Evolutionary conservation across 768 basidiomycete species (phyloP).

Genomic region (Tulasnella sp.): DNA sequence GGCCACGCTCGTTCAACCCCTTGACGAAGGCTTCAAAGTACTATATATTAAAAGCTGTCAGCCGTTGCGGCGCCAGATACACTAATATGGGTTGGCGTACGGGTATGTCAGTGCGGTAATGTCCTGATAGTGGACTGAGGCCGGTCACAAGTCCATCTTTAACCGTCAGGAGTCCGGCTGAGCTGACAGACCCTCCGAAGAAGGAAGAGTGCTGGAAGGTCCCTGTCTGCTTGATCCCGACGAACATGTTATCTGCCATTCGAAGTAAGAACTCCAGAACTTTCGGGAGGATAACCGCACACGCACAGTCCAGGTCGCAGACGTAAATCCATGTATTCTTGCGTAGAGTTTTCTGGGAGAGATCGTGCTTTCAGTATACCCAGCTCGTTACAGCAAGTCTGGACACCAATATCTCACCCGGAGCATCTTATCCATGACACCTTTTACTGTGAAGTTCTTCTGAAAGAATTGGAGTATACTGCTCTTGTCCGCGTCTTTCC

Average conservation of each 20-base stretch:
- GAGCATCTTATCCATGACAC: slow-evolving; percentile 46
- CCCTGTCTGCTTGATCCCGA: slow-evolving; percentile 59
- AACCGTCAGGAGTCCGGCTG: slow-evolving; percentile 48
- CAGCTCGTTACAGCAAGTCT: not conserved
- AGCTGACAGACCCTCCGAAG: slow-evolving; percentile 31
- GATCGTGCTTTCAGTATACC: not conserved
- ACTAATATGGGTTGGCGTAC: slow-evolving; percentile 29
- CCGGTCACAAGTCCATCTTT: slow-evolving; percentile 53
- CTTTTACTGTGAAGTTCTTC: slow-evolving; percentile 44
- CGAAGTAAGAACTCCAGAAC: not conserved
- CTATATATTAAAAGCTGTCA: slow-evolving; percentile 29
- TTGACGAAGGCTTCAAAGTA: slow-evolving; percentile 53
- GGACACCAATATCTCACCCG: slow-evolving; percentile 24
- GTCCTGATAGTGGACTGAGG: slow-evolving; percentile 57
- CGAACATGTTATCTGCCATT: slow-evolving; percentile 49
- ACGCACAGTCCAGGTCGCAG: slow-evolving; percentile 48
- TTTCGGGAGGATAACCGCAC: not conserved
- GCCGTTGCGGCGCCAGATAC: not conserved
- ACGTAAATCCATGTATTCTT: slow-evolving; percentile 66
- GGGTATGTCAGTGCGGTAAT: slow-evolving; percentile 55
- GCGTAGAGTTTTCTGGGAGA: slow-evolving; percentile 41
- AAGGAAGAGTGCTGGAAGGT: slow-evolving; percentile 61
- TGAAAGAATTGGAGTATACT: slow-evolving; percentile 36
- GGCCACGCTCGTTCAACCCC: slow-evolving; percentile 44
- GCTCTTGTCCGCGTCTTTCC: slow-evolving; percentile 21